These are phyloP conservation scores for Pyrus communis DNA, from an alignment of 306 rosid genomes.

Conservation along the genomic window DNA sequence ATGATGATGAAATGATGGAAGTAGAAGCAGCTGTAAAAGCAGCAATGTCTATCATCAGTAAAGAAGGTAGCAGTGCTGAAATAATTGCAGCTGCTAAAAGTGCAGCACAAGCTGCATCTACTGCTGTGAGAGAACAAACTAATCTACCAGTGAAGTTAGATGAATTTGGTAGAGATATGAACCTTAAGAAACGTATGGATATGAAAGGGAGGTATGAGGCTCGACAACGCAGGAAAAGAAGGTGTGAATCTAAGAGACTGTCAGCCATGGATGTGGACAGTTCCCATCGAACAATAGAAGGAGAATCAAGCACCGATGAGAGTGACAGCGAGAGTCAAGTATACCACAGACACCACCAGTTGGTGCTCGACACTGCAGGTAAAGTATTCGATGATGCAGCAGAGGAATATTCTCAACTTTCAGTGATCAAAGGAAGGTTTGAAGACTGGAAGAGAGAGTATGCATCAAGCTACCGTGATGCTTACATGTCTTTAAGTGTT, in stretches of 20 bases:
- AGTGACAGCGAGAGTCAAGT: conserved; percentile 80
- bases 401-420: conserved; percentile 75
- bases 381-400: conserved; percentile 83
- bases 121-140: conserved; percentile 57
- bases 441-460: conserved; percentile 87
- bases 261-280: conserved; percentile 53
- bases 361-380: conserved; percentile 75
- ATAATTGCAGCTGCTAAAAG: conserved; percentile 48
- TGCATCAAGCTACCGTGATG: conserved; percentile 62
- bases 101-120: conserved; percentile 77
- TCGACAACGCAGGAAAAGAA: conserved; percentile 42
- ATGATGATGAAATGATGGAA: conserved; percentile 74
- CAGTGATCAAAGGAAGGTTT: conserved; percentile 66
- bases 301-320: conserved; percentile 96
- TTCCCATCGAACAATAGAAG: conserved; percentile 58
- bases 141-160: conserved; percentile 75
- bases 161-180: conserved; percentile 88
- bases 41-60: conserved; percentile 59
- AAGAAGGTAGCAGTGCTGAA: conserved; percentile 57
- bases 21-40: conserved; percentile 85
- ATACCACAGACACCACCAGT: conserved; percentile 51
- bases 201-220: conserved; percentile 60
- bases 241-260: conserved; percentile 39
- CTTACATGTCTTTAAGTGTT: conserved; percentile 84
- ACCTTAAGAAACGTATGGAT: conserved; percentile 78